A percentile compares a stretch with the other conserved stretches of the same genome.
phyloP scores from a whole-genome alignment of 768 basidiomycete species.

The Boletus vinaceobasis region DNA sequence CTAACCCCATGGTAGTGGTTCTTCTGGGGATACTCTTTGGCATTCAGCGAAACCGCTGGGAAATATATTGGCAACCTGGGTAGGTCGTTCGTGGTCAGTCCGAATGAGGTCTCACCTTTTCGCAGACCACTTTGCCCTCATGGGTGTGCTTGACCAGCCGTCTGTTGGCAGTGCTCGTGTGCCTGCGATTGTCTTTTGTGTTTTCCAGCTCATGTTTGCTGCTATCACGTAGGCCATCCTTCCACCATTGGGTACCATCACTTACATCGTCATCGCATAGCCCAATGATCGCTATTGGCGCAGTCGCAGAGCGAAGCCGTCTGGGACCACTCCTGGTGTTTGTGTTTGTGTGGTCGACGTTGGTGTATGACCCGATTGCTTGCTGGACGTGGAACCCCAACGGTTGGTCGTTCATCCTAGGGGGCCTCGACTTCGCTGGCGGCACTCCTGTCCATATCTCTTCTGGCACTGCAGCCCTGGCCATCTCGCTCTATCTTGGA shows the following conservation, averaged over 20 bases:
- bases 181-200: constrained; percentile 71
- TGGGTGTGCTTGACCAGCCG: constrained; percentile 68
- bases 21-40: constrained; percentile 94
- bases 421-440: constrained; percentile 90
- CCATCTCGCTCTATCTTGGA: constrained; percentile 87
- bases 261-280: constrained; percentile 35
- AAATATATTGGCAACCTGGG: constrained; percentile 85
- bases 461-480: constrained; percentile 88
- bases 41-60: constrained; percentile 76
- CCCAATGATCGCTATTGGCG: constrained; percentile 87
- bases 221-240: constrained; percentile 63
- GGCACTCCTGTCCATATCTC: constrained; percentile 97
- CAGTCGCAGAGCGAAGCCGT: constrained; percentile 84
- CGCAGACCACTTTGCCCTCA: constrained; percentile 79
- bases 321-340: constrained; percentile 87
- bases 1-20: constrained; percentile 63
- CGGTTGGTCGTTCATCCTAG: constrained; percentile 71
- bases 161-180: constrained; percentile 70
- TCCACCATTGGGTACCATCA: not conserved
- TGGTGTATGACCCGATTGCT: constrained; percentile 92
- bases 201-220: constrained; percentile 92
- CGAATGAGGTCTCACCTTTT: not conserved
- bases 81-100: constrained; percentile 32
- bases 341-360: constrained; percentile 83
- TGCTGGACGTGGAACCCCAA: constrained; percentile 95